Conservation (phyloP, 352 stramenopile genomes). For the Globisporangium apiculatum region DNA sequence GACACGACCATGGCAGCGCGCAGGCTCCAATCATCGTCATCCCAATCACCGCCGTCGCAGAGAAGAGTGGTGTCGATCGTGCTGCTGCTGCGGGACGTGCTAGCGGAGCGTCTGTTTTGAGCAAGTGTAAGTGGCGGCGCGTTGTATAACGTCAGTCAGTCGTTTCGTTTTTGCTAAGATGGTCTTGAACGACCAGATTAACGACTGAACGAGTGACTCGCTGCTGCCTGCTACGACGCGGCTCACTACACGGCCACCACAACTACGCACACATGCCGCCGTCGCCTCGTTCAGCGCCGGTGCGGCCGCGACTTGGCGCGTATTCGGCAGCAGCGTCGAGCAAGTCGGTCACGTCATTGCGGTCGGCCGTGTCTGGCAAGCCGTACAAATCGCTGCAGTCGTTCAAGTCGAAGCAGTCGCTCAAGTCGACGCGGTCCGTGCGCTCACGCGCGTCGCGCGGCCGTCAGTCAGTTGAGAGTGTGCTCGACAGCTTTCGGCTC, state of each 20-base stretch:
- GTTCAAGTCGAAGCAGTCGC: neutral
- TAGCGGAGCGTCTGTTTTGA: too few species aligned
- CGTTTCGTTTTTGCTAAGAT: too few species aligned
- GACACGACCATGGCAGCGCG: too few species aligned
- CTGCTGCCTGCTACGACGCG: too few species aligned
- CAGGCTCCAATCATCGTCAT: too few species aligned
- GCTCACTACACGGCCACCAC: neutral
- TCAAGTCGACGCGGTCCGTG: neutral
- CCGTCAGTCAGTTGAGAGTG: conserved; percentile 5
- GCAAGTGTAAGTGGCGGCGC: too few species aligned
- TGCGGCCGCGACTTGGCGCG: neutral
- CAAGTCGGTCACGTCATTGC: neutral
- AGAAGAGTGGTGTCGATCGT: too few species aligned
- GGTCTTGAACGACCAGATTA: too few species aligned
- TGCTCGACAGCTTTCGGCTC: conserved; percentile 9
- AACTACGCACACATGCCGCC: neutral
- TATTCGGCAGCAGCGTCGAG: neutral
- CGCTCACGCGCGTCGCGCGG: neutral
- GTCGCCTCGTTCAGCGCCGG: neutral
- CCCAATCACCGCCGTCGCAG: too few species aligned
- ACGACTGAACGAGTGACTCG: too few species aligned
- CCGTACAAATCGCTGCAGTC: neutral
- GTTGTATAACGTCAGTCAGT: too few species aligned
- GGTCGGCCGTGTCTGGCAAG: neutral
- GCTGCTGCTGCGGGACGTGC: too few species aligned